Conservation (phyloP, 371 early-diverging fungal genomes). For the Mucor plumbeus region DNA sequence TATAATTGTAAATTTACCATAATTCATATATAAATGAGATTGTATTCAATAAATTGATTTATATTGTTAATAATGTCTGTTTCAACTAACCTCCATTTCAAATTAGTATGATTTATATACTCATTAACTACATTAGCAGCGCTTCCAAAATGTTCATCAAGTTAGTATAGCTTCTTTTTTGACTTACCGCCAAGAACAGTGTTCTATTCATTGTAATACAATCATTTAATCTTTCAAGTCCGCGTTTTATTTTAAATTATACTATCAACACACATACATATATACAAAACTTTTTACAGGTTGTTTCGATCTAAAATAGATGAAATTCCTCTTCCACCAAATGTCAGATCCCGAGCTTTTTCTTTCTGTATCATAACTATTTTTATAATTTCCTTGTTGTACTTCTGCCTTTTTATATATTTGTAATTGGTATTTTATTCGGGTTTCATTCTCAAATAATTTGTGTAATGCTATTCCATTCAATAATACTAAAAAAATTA, state of each 20-base stretch:
- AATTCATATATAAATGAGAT: not conserved
- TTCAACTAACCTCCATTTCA: not conserved
- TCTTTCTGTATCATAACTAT: not conserved
- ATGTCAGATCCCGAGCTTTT: not conserved
- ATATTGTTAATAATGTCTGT: not conserved
- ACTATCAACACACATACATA: not conserved
- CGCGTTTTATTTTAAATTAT: conserved; percentile 7
- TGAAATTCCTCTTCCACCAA: not conserved
- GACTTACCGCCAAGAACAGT: conserved; percentile 9
- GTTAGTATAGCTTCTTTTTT: conserved; percentile 1
- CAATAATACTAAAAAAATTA: not conserved
- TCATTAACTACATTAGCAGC: not conserved
- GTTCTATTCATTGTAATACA: conserved; percentile 8
- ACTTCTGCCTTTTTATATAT: not conserved
- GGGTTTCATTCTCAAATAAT: not conserved
- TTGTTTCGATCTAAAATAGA: conserved; percentile 6
- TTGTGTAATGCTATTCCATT: not conserved
- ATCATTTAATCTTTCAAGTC: conserved; percentile 7
- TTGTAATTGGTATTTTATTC: not conserved
- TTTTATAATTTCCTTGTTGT: not conserved
- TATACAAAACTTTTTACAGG: not conserved
- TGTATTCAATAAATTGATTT: not conserved
- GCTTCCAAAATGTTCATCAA: not conserved
- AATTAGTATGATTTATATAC: no score
- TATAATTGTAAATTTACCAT: not conserved